These are phyloP conservation scores for Rhodotorula mucilaginosa DNA, from an alignment of 1,284 basidiomycete genomes.

Conservation along the genomic window DNA sequence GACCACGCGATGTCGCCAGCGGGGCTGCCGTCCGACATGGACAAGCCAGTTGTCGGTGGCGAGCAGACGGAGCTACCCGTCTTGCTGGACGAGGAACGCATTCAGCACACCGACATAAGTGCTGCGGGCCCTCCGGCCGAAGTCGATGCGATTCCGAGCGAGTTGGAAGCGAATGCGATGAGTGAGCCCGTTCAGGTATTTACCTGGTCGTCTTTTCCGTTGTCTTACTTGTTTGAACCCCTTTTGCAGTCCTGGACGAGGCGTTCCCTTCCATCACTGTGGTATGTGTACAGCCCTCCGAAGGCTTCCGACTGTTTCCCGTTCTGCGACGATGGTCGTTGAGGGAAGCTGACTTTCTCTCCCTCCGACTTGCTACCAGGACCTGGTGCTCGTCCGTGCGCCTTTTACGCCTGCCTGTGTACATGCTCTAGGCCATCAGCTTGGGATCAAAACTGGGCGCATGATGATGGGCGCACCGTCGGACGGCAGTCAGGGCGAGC, in stretches of 20 bases:
- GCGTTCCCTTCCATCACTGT: slow-evolving; percentile 28
- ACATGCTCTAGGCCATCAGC: slow-evolving; percentile 3
- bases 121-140: neutral
- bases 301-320: neutral
- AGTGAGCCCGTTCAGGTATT: neutral
- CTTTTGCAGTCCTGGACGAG: slow-evolving; percentile 27
- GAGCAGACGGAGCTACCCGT: neutral
- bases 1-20: neutral
- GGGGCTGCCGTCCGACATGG: neutral
- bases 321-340: too few relatives aligned
- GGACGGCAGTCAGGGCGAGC: slow-evolving; percentile 3
- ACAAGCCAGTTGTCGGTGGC: neutral
- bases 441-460: neutral
- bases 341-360: neutral
- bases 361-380: neutral
- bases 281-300: neutral
- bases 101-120: neutral
- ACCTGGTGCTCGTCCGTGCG: slow-evolving; percentile 24
- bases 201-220: too few relatives aligned
- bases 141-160: slow-evolving; percentile 48
- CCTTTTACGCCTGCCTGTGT: slow-evolving; percentile 18
- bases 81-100: neutral
- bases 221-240: neutral
- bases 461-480: slow-evolving; percentile 18
- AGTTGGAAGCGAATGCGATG: slow-evolving; percentile 46